Conservation (phyloP, 805 yeast species). For the Nakazawaea molendinolei region DNA sequence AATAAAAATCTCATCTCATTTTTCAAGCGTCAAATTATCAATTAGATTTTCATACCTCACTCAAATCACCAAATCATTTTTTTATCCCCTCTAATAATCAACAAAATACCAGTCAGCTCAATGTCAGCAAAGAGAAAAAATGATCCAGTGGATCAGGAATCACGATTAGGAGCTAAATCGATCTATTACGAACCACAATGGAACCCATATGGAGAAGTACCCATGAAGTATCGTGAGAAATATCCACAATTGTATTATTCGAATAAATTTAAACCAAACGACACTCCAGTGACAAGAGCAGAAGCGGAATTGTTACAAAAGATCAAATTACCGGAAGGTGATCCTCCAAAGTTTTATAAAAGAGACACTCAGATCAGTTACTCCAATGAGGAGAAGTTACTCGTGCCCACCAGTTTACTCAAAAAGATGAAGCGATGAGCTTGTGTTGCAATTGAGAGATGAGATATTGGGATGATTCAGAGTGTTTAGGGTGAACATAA, state of each 20-base stretch:
- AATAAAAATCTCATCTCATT: no score
- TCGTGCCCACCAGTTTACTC: constrained; percentile 18
- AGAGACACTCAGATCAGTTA: constrained; percentile 15
- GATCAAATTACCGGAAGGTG: constrained; percentile 30
- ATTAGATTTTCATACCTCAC: no score
- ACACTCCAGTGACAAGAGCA: not conserved
- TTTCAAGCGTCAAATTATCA: no score
- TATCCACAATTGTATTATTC: constrained; percentile 24
- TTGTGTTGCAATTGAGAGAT: no score
- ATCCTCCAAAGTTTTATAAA: constrained; percentile 42
- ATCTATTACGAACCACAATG: constrained; percentile 61
- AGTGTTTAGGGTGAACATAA: no score
- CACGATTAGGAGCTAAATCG: constrained; percentile 39
- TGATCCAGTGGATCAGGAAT: no score
- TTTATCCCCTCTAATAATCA: no score
- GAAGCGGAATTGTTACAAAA: constrained; percentile 1
- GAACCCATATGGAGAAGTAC: constrained; percentile 54
- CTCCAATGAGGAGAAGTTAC: constrained; percentile 13
- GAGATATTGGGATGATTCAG: no score
- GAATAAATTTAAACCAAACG: constrained; percentile 8
- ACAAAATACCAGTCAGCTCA: no score
- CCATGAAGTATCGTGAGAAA: constrained; percentile 24
- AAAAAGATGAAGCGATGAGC: no score
- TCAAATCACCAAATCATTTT: no score
- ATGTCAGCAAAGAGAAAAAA: no score